phyloP scores from a whole-genome alignment of 306 rosid species.

The Nissolia schottii region DNA sequence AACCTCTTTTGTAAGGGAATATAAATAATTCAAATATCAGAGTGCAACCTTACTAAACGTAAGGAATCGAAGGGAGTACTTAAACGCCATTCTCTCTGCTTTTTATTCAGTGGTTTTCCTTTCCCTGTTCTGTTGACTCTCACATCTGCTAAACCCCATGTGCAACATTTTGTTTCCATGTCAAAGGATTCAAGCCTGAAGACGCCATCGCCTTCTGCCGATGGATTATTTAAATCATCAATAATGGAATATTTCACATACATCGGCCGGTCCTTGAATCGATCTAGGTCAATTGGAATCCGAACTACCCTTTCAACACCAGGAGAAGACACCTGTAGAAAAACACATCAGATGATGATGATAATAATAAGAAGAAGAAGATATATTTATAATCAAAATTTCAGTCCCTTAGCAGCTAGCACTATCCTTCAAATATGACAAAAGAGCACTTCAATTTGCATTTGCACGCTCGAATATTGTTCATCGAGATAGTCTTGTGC shows the following conservation, averaged over 20 bases:
- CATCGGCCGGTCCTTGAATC: slow-evolving; percentile 80
- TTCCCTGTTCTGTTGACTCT: slow-evolving; percentile 85
- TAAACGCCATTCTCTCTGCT: slow-evolving; percentile 84
- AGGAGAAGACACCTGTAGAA: slow-evolving; percentile 88
- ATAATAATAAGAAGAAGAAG: neutral
- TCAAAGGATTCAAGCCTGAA: slow-evolving; percentile 76
- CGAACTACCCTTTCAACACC: slow-evolving; percentile 85
- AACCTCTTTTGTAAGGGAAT: neutral
- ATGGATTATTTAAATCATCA: slow-evolving; percentile 34
- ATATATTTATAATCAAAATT: neutral
- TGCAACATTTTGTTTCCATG: slow-evolving; percentile 67
- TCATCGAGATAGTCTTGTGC: neutral
- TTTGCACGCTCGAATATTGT: slow-evolving; percentile 6
- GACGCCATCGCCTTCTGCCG: slow-evolving; percentile 70
- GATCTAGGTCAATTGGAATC: slow-evolving; percentile 75
- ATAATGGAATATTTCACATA: slow-evolving; percentile 59
- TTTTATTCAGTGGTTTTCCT: slow-evolving; percentile 88
- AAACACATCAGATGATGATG: slow-evolving; percentile 13
- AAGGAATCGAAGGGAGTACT: slow-evolving; percentile 66
- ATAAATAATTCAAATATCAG: slow-evolving; percentile 40
- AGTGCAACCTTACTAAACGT: slow-evolving; percentile 70
- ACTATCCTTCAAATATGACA: neutral
- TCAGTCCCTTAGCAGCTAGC: neutral
- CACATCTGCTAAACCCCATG: slow-evolving; percentile 86
- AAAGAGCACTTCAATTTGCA: neutral